These are phyloP conservation scores for Drosera capensis DNA, from an alignment of 148 eudicot species.

Conservation along the genomic window DNA sequence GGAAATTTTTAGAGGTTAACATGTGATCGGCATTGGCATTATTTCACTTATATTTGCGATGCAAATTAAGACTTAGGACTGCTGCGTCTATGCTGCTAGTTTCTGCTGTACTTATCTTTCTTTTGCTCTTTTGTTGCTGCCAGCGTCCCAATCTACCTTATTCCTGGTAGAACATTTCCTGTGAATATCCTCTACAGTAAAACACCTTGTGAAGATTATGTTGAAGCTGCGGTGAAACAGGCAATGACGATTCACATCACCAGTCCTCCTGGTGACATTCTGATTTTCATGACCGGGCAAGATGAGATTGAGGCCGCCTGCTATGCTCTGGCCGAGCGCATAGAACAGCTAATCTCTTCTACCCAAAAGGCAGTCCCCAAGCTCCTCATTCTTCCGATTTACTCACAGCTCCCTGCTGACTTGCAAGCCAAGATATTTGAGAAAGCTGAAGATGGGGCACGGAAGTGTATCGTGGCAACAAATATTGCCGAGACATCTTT, in stretches of 20 bases:
- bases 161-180: slow-evolving; percentile 86
- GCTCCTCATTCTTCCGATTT: slow-evolving; percentile 41
- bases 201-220: slow-evolving; percentile 72
- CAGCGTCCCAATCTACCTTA: slow-evolving; percentile 96
- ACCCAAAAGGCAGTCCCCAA: slow-evolving; percentile 40
- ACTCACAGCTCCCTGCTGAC: slow-evolving; percentile 64
- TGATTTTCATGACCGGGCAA: slow-evolving; percentile 60
- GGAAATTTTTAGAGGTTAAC: no score
- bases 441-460: slow-evolving; percentile 65
- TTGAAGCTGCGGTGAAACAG: slow-evolving; percentile 77
- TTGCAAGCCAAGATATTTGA: slow-evolving; percentile 72
- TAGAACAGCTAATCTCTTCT: slow-evolving; percentile 28
- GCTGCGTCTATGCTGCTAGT: neutral
- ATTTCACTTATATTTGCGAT: no score
- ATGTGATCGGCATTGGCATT: no score
- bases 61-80: neutral
- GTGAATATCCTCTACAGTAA: slow-evolving; percentile 76
- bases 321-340: no score
- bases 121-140: slow-evolving; percentile 6
- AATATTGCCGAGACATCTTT: slow-evolving; percentile 65
- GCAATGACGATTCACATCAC: slow-evolving; percentile 56
- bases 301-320: slow-evolving; percentile 71
- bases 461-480: slow-evolving; percentile 57
- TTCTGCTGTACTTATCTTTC: neutral
- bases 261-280: slow-evolving; percentile 70